Evolutionary conservation across 257 asterid genomes (phyloP).

Genomic region (Jacaranda mimosifolia): DNA sequence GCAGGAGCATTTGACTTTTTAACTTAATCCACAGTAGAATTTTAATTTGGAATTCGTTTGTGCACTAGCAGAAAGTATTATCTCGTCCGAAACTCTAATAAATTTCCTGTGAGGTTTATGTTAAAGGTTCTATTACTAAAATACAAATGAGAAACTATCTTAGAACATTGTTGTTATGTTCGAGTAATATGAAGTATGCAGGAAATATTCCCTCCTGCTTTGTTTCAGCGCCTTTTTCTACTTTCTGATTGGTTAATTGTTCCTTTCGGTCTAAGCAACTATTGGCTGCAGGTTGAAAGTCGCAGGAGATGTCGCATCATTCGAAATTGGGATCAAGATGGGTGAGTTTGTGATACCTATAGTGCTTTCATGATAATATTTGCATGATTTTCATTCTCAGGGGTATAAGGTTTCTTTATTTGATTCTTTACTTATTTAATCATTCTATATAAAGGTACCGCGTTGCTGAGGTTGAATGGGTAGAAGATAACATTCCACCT

Average conservation of each 20-base stretch:
- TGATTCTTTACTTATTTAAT: conserved; percentile 29
- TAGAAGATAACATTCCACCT: conserved; percentile 60
- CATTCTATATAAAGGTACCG: conserved; percentile 75
- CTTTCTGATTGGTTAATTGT: conserved; percentile 25
- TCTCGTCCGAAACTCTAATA: neutral
- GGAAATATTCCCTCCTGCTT: neutral
- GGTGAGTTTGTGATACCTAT: conserved; percentile 56
- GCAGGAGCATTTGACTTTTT: neutral
- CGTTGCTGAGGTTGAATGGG: conserved; percentile 95
- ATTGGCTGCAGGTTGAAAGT: conserved; percentile 80
- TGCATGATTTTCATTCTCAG: neutral
- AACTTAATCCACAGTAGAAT: neutral
- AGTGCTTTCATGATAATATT: conserved; percentile 20
- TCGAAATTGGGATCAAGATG: conserved; percentile 94
- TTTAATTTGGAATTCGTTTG: conserved; percentile 10
- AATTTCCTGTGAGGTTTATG: conserved; percentile 9
- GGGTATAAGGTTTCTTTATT: conserved; percentile 28
- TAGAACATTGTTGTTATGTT: neutral
- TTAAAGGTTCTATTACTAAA: neutral
- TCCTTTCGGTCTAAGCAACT: conserved; percentile 37
- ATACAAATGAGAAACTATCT: neutral
- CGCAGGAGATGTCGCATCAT: conserved; percentile 86
- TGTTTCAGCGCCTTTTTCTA: conserved; percentile 19
- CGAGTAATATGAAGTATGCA: conserved; percentile 15
- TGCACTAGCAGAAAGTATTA: neutral